phyloP scores from a whole-genome alignment of 2,329 filamentous ascomycete species.

The Diplodia corticola region DNA sequence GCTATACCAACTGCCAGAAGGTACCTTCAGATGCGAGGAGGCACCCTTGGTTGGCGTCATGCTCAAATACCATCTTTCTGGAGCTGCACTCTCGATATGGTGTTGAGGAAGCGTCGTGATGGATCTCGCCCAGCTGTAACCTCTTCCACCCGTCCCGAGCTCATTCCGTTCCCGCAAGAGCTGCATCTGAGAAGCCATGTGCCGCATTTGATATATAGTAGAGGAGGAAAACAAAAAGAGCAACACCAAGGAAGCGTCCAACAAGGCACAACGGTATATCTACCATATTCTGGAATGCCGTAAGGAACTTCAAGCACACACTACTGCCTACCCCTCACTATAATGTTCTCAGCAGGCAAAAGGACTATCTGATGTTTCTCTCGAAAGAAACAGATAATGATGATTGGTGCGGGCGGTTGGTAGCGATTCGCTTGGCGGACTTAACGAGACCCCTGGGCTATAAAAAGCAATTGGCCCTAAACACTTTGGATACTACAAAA shows the following conservation, averaged over 20 bases:
- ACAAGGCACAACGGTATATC: too few species aligned
- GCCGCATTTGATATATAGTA: neutral
- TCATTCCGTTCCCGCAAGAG: neutral
- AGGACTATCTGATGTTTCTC: too few species aligned
- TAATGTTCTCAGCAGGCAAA: too few species aligned
- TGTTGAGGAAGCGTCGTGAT: neutral
- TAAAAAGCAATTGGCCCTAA: too few species aligned
- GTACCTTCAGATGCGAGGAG: neutral
- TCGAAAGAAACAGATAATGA: too few species aligned
- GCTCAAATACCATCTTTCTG: neutral
- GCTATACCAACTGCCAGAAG: neutral
- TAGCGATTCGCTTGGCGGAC: too few species aligned
- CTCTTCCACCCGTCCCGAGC: neutral
- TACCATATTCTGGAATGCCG: too few species aligned
- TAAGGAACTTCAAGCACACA: too few species aligned
- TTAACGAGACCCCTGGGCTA: too few species aligned
- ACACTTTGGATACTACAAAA: too few species aligned
- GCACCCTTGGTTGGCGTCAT: neutral
- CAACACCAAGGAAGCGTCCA: neutral
- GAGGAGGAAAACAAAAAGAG: neutral
- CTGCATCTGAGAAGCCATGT: neutral
- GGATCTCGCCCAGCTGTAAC: neutral
- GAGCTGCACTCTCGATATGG: neutral
- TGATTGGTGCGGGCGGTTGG: too few species aligned
- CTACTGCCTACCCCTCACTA: too few species aligned